These are phyloP conservation scores for Diaporthe amygdali DNA, from an alignment of 2,329 filamentous ascomycete genomes.

Conservation along the genomic window DNA sequence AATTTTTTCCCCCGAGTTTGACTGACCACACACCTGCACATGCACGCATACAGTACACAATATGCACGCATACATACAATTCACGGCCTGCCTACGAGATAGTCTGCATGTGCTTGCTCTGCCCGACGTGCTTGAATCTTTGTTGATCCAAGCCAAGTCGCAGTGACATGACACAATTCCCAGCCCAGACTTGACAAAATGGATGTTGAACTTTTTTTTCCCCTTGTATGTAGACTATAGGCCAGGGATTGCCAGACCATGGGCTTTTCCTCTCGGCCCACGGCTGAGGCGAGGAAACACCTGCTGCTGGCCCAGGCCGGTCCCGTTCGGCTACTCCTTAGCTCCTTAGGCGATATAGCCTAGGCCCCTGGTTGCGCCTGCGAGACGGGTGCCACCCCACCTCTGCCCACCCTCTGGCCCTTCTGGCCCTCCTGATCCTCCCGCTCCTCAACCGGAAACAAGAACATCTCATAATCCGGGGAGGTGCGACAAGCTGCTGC, in stretches of 20 bases:
- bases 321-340: neutral
- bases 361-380: neutral
- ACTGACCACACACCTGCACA: neutral
- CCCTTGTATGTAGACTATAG: neutral
- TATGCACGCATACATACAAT: neutral
- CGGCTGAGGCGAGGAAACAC: neutral
- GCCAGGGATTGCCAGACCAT: neutral
- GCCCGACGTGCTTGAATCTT: neutral
- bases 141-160: neutral
- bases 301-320: neutral
- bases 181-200: neutral
- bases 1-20: neutral
- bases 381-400: neutral
- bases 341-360: neutral
- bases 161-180: neutral
- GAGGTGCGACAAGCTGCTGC: neutral
- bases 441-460: constrained; percentile 1
- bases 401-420: constrained; percentile 7
- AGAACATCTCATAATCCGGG: constrained; percentile 14
- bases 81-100: neutral
- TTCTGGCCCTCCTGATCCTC: neutral
- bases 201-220: neutral
- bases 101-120: neutral
- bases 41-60: neutral
- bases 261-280: neutral